phyloP scores from a whole-genome alignment of 179 eudicot species.

The Kewa caespitosa region DNA sequence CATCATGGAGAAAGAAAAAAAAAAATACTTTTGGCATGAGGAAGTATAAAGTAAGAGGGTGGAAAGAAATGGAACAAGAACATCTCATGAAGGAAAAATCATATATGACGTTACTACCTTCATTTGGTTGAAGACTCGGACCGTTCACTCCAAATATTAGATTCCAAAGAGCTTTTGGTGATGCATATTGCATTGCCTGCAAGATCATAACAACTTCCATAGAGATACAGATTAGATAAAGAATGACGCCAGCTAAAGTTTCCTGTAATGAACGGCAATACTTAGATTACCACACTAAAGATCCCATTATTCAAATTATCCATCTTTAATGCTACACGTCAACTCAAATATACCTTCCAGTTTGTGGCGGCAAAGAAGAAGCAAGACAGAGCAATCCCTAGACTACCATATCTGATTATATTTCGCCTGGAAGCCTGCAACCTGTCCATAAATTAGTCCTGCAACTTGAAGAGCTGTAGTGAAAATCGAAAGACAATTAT shows the following conservation, averaged over 20 bases:
- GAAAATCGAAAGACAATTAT: slow-evolving; percentile 11
- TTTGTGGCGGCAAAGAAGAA: slow-evolving; percentile 61
- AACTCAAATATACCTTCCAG: slow-evolving; percentile 64
- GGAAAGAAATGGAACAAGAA: not conserved
- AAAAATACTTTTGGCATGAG: not conserved
- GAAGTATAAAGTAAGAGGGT: not conserved
- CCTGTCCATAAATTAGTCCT: slow-evolving; percentile 67
- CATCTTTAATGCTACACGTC: not conserved
- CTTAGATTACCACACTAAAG: slow-evolving; percentile 7
- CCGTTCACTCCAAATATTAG: slow-evolving; percentile 57
- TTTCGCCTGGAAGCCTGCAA: slow-evolving; percentile 89
- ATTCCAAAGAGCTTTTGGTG: slow-evolving; percentile 96
- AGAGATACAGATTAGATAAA: slow-evolving; percentile 36
- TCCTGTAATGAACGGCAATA: not conserved
- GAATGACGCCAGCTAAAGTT: slow-evolving; percentile 4
- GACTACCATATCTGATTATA: slow-evolving; percentile 82
- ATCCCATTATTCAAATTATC: not conserved
- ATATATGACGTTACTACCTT: slow-evolving; percentile 42
- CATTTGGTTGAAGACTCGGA: slow-evolving; percentile 50
- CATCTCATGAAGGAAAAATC: not conserved
- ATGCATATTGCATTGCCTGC: slow-evolving; percentile 98
- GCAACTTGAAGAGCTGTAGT: slow-evolving; percentile 26
- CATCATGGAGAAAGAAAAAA: not conserved
- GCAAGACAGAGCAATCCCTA: slow-evolving; percentile 80
- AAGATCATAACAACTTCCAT: slow-evolving; percentile 48